Conservation (phyloP, 2,329 filamentous ascomycete species). For the Colletotrichum acutatum region DNA sequence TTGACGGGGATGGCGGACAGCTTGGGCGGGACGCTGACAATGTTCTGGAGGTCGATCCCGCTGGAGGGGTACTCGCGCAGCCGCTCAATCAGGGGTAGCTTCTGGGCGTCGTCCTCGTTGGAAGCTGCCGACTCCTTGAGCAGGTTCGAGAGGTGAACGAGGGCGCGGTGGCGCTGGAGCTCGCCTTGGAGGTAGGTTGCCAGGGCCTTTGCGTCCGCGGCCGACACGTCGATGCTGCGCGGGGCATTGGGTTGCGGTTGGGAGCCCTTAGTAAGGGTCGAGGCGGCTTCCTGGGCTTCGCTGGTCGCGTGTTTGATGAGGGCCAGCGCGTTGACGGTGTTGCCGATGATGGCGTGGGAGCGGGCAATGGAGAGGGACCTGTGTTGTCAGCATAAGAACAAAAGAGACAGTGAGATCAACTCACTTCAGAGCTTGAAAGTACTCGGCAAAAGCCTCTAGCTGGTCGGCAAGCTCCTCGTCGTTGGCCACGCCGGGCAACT, state of each 20-base stretch:
- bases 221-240: slow-evolving; percentile 75
- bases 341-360: slow-evolving; percentile 80
- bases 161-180: slow-evolving; percentile 82
- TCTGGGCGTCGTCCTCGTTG: slow-evolving; percentile 56
- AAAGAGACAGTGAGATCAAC: slow-evolving; percentile 41
- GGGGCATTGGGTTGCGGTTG: slow-evolving; percentile 53
- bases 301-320: slow-evolving; percentile 79
- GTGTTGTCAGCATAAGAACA: slow-evolving; percentile 34
- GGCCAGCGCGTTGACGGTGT: slow-evolving; percentile 83
- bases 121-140: slow-evolving; percentile 54
- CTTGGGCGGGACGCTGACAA: slow-evolving; percentile 89
- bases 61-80: slow-evolving; percentile 79
- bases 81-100: slow-evolving; percentile 75
- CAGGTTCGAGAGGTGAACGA: slow-evolving; percentile 83
- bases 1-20: slow-evolving; percentile 89
- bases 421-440: slow-evolving; percentile 91
- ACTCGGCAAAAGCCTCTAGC: slow-evolving; percentile 80
- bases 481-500: slow-evolving; percentile 88
- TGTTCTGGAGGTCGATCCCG: slow-evolving; percentile 78
- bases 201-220: slow-evolving; percentile 68
- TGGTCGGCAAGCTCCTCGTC: slow-evolving; percentile 81
- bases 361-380: slow-evolving; percentile 87
- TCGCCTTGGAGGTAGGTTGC: slow-evolving; percentile 73
- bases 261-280: slow-evolving; percentile 49
- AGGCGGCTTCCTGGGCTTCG: slow-evolving; percentile 64